Conservation (phyloP, 805 yeast genomes). For the Kuraishia piskuri region DNA sequence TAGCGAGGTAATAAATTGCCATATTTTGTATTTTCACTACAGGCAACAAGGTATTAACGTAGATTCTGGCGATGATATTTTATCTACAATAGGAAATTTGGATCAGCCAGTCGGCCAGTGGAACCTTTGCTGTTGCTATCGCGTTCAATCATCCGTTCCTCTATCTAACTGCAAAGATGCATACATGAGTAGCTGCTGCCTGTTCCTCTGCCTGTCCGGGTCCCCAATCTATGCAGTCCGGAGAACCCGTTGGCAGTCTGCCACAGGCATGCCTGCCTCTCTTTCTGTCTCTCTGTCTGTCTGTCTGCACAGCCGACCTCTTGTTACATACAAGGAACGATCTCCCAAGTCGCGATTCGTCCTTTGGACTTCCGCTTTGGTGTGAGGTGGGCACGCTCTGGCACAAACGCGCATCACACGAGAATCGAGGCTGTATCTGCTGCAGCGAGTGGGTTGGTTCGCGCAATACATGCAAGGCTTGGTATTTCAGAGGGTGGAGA, state of each 20-base stretch:
- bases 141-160: background rate
- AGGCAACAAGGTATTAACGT: too few relatives aligned
- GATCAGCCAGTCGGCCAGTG: too few relatives aligned
- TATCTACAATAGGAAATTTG: too few relatives aligned
- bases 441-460: background rate
- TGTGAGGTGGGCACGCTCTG: background rate
- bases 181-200: too few relatives aligned
- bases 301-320: background rate
- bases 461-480: background rate
- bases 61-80: too few relatives aligned
- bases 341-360: background rate
- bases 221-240: background rate
- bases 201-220: background rate
- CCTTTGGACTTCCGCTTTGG: background rate
- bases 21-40: too few relatives aligned
- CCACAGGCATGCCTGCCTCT: background rate
- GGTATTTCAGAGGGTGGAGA: too few relatives aligned
- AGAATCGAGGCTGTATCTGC: background rate
- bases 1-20: too few relatives aligned
- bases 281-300: too few relatives aligned
- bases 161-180: background rate
- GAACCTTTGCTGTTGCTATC: background rate
- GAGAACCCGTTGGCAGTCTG: too few relatives aligned
- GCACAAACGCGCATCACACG: background rate
- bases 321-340: background rate